Conservation (phyloP, 2,329 filamentous ascomycete species). For the Exophiala sp. region DNA sequence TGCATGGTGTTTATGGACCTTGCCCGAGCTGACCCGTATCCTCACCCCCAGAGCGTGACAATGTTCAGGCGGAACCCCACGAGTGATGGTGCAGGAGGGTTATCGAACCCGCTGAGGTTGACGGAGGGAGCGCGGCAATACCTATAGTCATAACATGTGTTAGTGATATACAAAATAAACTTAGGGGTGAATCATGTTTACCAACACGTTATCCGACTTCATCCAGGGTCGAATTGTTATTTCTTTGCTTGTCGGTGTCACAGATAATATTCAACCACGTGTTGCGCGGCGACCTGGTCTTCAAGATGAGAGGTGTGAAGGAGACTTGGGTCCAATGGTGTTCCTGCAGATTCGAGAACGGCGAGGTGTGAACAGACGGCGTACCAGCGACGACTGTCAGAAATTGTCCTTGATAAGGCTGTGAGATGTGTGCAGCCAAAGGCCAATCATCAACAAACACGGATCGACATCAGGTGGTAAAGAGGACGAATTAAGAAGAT, state of each 20-base stretch:
- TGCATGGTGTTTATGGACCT: slow-evolving; percentile 23
- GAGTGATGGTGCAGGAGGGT: neutral
- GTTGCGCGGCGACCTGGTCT: neutral
- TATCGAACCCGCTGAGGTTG: neutral
- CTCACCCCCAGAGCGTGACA: slow-evolving; percentile 9
- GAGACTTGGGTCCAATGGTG: neutral
- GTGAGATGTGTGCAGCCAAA: slow-evolving; percentile 2
- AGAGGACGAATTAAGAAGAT: slow-evolving; percentile 5
- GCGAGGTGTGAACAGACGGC: slow-evolving; percentile 12
- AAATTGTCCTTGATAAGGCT: slow-evolving; percentile 7
- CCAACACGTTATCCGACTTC: neutral
- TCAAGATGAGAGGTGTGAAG: neutral
- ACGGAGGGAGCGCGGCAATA: neutral
- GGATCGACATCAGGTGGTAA: slow-evolving; percentile 12
- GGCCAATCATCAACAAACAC: slow-evolving; percentile 23
- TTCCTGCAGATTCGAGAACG: slow-evolving; percentile 4
- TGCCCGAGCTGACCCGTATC: slow-evolving; percentile 7
- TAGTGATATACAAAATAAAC: neutral
- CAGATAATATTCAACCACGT: neutral
- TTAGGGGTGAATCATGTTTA: neutral
- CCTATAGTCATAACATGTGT: neutral
- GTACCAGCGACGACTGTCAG: slow-evolving; percentile 21
- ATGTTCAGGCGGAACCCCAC: neutral
- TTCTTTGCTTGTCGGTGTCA: neutral
- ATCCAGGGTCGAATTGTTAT: neutral